Base-by-base conservation (phyloP, 495 filamentous ascomycete species). In the Aspergillus indologenus region DNA sequence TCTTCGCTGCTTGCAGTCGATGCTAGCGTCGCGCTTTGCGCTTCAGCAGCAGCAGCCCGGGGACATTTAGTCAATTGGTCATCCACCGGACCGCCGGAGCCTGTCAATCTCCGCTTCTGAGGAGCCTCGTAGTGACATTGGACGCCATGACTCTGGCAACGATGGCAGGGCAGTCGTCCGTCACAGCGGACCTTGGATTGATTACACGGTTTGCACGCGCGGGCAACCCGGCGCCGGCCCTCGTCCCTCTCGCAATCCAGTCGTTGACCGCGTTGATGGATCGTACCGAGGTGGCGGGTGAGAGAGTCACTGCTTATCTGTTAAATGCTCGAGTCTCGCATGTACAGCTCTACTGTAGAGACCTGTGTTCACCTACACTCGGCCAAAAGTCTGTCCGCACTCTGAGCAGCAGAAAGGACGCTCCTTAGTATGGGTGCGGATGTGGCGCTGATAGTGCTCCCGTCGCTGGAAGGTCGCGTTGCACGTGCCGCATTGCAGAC, bases 161-260 rank as follows among this genome's bases (percentile, higher is more conserved):
- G 5, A 0, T 48, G 45, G 19, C 45, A 48, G 5, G 45, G 45
- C 4, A 3, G 5, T 8, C 14, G 19, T 6, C 45, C 45, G 14
- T 48, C 45, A 48, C 45, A 48, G 19, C 19, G 19, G 12, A 48
- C 45, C 23, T 48, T 48, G 45, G 45, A 48, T 14, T 22, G 45
- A 23, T 48, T 21, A 12, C 45, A 48, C 6, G 11, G 45, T 19
- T 23, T 48, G 45, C 45, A 48, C 5, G 45, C 45, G 2, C 19
- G 45, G 18, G 45, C 18, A 14, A 48, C 45, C 45, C 45, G 45
- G n/a, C 45, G 45, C 22, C 18, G 20, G 19, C 26, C 26, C 26
- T 29, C 26, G 26, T 29, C 26, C 3, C 9, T 29, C 9, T 29
- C 3, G 26, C 4, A 29, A 29, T 29, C 26, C 26, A 29, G 26